Conservation (phyloP, 2,329 filamentous ascomycete genomes). For the Gnomoniopsis sp. region DNA sequence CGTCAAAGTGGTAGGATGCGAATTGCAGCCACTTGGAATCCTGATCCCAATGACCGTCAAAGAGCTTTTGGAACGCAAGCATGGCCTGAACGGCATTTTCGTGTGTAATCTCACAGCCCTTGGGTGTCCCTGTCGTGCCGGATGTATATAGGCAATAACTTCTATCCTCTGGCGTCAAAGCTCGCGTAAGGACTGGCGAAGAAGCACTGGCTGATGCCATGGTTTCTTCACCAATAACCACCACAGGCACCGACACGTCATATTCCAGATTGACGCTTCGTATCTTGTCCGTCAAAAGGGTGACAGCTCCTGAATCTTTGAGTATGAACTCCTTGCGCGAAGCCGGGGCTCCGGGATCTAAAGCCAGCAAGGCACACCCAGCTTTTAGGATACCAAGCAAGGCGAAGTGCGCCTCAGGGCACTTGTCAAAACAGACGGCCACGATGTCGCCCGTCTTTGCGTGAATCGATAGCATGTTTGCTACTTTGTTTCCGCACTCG, state of each 20-base stretch:
- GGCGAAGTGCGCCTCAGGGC: constrained; percentile 76
- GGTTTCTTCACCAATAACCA: constrained; percentile 30
- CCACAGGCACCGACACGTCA: constrained; percentile 27
- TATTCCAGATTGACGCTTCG: constrained; percentile 29
- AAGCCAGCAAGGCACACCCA: constrained; percentile 75
- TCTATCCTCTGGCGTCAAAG: constrained; percentile 49
- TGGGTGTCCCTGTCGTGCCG: constrained; percentile 81
- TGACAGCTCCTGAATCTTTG: constrained; percentile 63
- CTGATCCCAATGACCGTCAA: constrained; percentile 68
- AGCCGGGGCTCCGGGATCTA: constrained; percentile 71
- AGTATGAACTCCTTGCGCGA: constrained; percentile 76
- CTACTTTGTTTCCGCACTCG: constrained; percentile 67
- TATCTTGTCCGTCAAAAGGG: constrained; percentile 54
- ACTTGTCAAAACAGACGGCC: constrained; percentile 80
- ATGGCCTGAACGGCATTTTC: constrained; percentile 87
- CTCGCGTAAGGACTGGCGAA: constrained; percentile 27
- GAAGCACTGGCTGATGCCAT: constrained; percentile 24
- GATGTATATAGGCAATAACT: constrained; percentile 88
- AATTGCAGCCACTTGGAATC: constrained; percentile 86
- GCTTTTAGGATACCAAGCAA: constrained; percentile 81
- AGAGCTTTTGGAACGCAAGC: constrained; percentile 78
- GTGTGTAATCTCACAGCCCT: constrained; percentile 85
- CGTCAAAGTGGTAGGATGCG: constrained; percentile 91
- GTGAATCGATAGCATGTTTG: constrained; percentile 55
- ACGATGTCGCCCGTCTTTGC: constrained; percentile 60